Base-by-base conservation (phyloP, 768 basidiomycete species). In the Suillus sp. region DNA sequence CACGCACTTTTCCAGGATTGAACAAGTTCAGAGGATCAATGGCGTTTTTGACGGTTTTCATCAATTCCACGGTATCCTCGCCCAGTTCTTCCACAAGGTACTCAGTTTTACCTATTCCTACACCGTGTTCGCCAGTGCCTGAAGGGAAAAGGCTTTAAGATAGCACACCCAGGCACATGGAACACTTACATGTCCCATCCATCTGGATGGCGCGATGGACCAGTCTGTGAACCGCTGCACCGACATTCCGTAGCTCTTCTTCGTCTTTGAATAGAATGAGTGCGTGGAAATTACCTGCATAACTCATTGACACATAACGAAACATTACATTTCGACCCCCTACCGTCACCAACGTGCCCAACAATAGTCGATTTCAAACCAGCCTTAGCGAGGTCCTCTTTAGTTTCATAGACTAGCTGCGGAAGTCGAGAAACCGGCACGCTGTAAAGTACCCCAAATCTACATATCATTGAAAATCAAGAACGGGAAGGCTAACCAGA, bases 61-160 rank as follows among this genome's bases (percentile, higher is more conserved):
- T 95, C 11, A 96, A 78, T 54, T 86, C 84, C 13, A 97, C 88
- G 0, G 95, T 96, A 4, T 86, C 88, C 53, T 79, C 79, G 0
- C 96, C 96, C 0, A 98, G 83, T 73, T 98, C 96, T n/a, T 88
- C 82, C 20, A 78, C 73, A 2, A 98, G 83, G 74, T 92, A 96
- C 69, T 90, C 85, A 68, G 86, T 90, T 78, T 95, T 95, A 11
- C 93, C 93, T 8, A 95, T 75, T 1, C 94, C 93, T 16, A 95
- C 89, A 0, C 93, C 93, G 72, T 95, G 93, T 73, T 95, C 93
- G 10, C 92, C 92, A 4, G 90, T 92, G 67, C 89, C 89, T 92
- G 65, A 20, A 57, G 38, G 30, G 27, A 57, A 27, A 40, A 57
- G 11, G 60, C 60, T 32, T n/a, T 54, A 66, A 62, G 13, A 37